Conservation (phyloP, 345 rosid species). For the Salix exigua region DNA sequence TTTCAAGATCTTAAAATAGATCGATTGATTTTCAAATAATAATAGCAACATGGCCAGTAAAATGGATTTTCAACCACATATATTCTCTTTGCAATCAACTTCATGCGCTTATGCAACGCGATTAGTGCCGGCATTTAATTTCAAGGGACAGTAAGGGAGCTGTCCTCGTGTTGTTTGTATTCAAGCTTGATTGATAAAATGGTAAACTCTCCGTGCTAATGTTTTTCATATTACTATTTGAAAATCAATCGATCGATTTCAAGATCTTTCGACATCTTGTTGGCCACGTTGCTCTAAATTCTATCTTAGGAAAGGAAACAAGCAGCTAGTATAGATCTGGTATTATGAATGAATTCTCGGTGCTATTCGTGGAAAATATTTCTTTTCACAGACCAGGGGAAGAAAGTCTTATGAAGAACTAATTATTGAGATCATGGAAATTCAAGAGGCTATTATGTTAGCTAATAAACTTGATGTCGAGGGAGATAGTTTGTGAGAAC, state of each 20-base stretch:
- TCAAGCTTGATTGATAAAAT: not conserved
- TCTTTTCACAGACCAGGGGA: no score
- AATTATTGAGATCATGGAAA: no score
- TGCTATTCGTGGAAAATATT: no score
- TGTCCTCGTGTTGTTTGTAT: not conserved
- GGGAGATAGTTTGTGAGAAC: no score
- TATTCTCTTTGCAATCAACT: not conserved
- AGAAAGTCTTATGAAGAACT: no score
- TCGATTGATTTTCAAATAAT: not conserved
- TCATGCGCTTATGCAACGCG: not conserved
- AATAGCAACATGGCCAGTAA: not conserved
- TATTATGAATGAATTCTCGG: not conserved
- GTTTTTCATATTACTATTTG: not conserved
- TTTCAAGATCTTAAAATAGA: not conserved
- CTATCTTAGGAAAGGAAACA: not conserved
- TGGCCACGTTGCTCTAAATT: not conserved
- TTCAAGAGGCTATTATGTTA: no score
- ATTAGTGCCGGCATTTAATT: not conserved
- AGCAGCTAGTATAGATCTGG: not conserved
- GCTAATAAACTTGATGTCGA: no score
- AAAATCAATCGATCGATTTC: not conserved
- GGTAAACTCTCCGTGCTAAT: not conserved
- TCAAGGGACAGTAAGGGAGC: not conserved
- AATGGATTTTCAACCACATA: not conserved
- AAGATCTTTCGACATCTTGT: not conserved